These are phyloP conservation scores for Termitomyces sp. DNA, from an alignment of 768 basidiomycete genomes.

Conservation along the genomic window DNA sequence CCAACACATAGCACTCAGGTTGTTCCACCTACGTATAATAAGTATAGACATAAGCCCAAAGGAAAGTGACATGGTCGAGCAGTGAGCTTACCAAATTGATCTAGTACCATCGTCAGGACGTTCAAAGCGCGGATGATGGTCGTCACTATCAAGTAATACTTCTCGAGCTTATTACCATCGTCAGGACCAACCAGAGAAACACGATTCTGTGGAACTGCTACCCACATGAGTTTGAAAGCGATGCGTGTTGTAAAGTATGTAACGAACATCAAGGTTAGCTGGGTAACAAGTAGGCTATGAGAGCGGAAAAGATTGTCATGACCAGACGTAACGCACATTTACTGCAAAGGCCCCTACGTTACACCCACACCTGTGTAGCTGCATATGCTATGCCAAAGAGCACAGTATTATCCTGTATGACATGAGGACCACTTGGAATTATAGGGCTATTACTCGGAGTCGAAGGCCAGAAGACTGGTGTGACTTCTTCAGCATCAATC, in stretches of 20 bases:
- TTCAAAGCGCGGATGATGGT: slow-evolving; percentile 13
- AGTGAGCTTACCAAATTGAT: slow-evolving; percentile 18
- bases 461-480: too few relatives aligned
- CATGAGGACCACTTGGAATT: too few relatives aligned
- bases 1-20: slow-evolving; percentile 18
- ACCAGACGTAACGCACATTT: slow-evolving; percentile 18
- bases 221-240: slow-evolving; percentile 22
- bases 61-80: too few relatives aligned
- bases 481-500: too few relatives aligned
- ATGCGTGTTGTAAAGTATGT: slow-evolving; percentile 22
- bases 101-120: slow-evolving; percentile 13
- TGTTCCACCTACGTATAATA: slow-evolving; percentile 20
- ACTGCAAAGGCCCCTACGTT: slow-evolving; percentile 18
- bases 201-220: too few relatives aligned
- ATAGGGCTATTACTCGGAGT: too few relatives aligned
- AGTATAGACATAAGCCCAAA: too few relatives aligned
- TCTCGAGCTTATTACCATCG: slow-evolving; percentile 23
- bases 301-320: too few relatives aligned
- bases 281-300: not conserved
- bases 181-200: slow-evolving; percentile 18
- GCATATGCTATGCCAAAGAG: slow-evolving; percentile 18
- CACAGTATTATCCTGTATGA: too few relatives aligned
- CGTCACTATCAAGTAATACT: slow-evolving; percentile 20
- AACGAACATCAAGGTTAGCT: slow-evolving; percentile 18
- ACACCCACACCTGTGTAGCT: slow-evolving; percentile 12